Evolutionary conservation across 352 stramenopile genomes (phyloP).

Genomic region (Globisporangium camurandrum): DNA sequence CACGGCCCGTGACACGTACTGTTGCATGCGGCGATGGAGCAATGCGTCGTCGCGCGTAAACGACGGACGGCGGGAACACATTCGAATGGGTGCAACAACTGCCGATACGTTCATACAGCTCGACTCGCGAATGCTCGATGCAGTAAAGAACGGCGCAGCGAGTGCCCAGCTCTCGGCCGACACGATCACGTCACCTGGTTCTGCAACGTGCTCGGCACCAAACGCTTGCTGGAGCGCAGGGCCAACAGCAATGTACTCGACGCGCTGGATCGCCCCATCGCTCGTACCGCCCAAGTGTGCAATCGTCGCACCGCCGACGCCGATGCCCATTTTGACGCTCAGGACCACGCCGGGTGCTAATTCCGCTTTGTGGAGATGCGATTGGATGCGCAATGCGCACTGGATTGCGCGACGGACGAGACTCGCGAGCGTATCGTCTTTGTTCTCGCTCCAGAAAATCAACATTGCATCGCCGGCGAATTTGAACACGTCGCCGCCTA

Average conservation of each 20-base stretch:
- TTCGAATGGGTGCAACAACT: conserved; percentile 29
- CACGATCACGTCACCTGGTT: conserved; percentile 87
- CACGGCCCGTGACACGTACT: conserved; percentile 89
- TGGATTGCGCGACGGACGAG: conserved; percentile 80
- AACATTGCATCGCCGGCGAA: conserved; percentile 95
- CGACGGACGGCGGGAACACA: conserved; percentile 61
- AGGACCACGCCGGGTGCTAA: conserved; percentile 80
- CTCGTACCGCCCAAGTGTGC: conserved; percentile 86
- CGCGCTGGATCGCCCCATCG: conserved; percentile 66
- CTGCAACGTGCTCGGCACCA: conserved; percentile 76
- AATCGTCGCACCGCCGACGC: conserved; percentile 81
- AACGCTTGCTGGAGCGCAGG: conserved; percentile 90
- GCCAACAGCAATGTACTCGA: conserved; percentile 91
- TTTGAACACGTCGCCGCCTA: conserved; percentile 88
- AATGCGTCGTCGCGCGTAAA: conserved; percentile 72
- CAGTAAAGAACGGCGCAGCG: conserved; percentile 54
- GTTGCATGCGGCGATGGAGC: conserved; percentile 83
- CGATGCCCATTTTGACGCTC: conserved; percentile 94
- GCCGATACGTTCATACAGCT: conserved; percentile 56
- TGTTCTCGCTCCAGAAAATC: conserved; percentile 90
- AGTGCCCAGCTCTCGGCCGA: conserved; percentile 78
- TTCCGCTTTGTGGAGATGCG: conserved; percentile 81
- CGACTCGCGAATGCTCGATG: conserved; percentile 26
- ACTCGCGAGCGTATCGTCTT: conserved; percentile 82
- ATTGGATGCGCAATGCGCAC: conserved; percentile 87